Evolutionary conservation across 257 asterid genomes (phyloP), one percentile per base, ranked within the genome.

Genomic region (Gynochthodes officinalis): DNA sequence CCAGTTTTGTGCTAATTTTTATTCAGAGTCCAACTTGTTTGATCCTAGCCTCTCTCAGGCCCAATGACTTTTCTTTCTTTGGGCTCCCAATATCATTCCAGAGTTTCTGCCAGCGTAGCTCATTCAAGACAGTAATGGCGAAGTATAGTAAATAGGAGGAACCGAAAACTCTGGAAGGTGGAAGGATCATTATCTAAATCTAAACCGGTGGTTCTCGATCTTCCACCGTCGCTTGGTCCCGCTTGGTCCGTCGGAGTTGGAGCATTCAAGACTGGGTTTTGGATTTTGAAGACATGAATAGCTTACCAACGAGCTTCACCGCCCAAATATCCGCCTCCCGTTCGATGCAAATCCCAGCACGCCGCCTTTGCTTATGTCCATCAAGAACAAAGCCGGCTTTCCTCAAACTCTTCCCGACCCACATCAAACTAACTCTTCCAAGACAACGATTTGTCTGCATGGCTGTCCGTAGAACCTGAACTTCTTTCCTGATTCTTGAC

Each of bases 391-490:
- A 33, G 39, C 58, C 75, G 9, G 25, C 73, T 54, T 69, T 69
- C 71, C 33, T 50, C 60, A 81, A 53, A 42, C 78, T 91, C 70
- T 85, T 84, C 5, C 76, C 35, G 16, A 79, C 69, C 73, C 73
- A 66, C 49, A 4, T 16, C 18, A 52, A 5, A 4, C 32, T 14
- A 40, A n/a, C 39, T 74, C 84, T 50, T 48, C 55, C 74, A 46
- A 65, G 83, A 66, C 84, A 89, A 69, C 83, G 90, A 91, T 10
- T 82, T 54, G 81, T 89, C 53, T 94, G 97, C 96, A 78, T 84
- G 95, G 98, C 98, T 86, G 98, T 94, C 70, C 79, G 83, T 76
- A n/a, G 40, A 39, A 7, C 15, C 33, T 4, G 37, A 19, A 48
- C 11, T 44, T 52, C 1, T 32, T 61, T 9, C 48, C 44, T 49